phyloP scores from a whole-genome alignment of 176 grass and related monocot genomes.

The Eleusine indica region DNA sequence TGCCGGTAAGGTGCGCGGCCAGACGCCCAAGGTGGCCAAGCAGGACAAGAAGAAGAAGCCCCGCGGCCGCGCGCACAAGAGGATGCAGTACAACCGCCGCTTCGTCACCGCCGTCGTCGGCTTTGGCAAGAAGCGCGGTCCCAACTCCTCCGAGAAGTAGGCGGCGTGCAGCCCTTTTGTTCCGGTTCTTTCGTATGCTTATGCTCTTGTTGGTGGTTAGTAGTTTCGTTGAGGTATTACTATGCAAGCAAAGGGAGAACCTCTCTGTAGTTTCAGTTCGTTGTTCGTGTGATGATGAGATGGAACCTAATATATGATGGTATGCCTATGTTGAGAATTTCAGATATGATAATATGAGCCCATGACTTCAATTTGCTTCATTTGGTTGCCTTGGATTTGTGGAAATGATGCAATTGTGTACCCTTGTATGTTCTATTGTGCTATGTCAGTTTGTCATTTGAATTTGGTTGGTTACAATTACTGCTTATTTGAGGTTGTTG shows the following conservation, averaged over 20 bases:
- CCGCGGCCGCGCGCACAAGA: constrained; percentile 79
- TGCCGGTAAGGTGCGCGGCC: constrained; percentile 80
- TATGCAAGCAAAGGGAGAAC: constrained; percentile 28
- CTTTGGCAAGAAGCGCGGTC: constrained; percentile 88
- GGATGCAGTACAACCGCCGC: constrained; percentile 95
- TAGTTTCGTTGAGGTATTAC: not conserved
- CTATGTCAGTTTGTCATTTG: not conserved
- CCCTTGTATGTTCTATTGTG: not conserved
- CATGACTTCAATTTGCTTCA: not conserved
- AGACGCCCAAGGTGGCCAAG: constrained; percentile 90
- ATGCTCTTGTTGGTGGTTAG: constrained; percentile 27
- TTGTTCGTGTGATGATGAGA: constrained; percentile 14
- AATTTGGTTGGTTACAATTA: not conserved
- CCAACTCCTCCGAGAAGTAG: constrained; percentile 93
- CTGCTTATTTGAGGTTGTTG: not conserved
- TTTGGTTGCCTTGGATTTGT: not conserved
- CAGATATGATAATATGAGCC: constrained; percentile 31
- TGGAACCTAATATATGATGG: constrained; percentile 17
- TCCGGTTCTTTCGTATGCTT: constrained; percentile 5
- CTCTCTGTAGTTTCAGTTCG: constrained; percentile 16
- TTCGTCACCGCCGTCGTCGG: constrained; percentile 89
- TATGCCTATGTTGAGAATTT: constrained; percentile 30
- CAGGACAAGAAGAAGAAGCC: constrained; percentile 96
- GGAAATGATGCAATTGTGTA: not conserved
- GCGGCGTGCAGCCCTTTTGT: not conserved